Conservation (phyloP, 345 rosid species). For the Eucalyptus guilfoylei region DNA sequence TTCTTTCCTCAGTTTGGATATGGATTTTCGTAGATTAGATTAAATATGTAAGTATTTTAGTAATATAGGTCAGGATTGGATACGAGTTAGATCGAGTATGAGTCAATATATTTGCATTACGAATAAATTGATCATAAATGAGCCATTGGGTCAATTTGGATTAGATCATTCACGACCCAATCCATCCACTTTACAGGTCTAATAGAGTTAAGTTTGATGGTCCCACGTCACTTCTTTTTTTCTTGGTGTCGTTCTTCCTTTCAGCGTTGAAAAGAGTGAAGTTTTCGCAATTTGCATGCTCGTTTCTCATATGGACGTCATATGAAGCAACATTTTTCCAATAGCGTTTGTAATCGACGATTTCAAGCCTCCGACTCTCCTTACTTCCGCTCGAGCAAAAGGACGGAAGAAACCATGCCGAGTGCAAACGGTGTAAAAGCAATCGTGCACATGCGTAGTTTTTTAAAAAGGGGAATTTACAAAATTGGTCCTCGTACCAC, state of each 20-base stretch:
- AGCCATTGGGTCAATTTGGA: no score
- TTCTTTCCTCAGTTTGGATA: no score
- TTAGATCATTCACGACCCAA: accelerated
- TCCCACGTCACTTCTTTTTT: not conserved
- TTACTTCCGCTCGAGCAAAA: not conserved
- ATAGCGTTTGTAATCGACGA: not conserved
- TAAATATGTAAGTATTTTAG: no score
- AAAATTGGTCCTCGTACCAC: not conserved
- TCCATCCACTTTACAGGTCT: no score
- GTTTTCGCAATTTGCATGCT: not conserved
- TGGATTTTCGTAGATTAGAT: no score
- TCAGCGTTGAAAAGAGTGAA: not conserved
- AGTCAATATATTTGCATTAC: no score
- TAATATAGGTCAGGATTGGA: no score
- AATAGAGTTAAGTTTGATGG: no score
- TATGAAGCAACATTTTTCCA: not conserved
- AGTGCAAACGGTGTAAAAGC: not conserved
- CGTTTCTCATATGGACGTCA: not conserved
- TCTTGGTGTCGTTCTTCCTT: not conserved
- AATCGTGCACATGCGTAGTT: not conserved
- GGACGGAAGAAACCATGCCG: not conserved
- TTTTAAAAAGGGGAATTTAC: not conserved
- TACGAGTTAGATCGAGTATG: no score
- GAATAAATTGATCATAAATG: no score
- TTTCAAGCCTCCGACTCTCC: not conserved